These are phyloP conservation scores for Tricholoma terreum DNA, from an alignment of 768 basidiomycete species.

Conservation along the genomic window DNA sequence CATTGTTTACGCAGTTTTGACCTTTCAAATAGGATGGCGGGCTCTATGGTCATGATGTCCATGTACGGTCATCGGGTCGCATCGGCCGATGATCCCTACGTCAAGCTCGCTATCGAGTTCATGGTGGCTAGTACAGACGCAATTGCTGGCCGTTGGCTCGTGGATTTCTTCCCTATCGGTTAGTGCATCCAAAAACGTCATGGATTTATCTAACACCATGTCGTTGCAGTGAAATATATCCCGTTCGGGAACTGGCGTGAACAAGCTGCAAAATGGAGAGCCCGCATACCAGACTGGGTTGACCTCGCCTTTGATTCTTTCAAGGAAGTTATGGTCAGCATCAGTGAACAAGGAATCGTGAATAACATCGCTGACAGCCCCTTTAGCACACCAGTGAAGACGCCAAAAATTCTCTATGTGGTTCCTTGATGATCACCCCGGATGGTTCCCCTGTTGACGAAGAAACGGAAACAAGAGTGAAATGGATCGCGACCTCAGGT, in stretches of 20 bases:
- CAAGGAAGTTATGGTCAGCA: conserved; percentile 14
- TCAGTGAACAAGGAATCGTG: background rate
- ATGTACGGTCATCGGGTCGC: conserved; percentile 19
- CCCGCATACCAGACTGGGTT: conserved; percentile 16
- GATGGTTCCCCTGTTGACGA: conserved; percentile 12
- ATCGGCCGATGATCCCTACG: conserved; percentile 13
- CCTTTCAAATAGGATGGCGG: conserved; percentile 11
- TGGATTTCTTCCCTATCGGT: conserved; percentile 15
- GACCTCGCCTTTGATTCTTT: conserved; percentile 14
- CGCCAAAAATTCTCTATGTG: conserved; percentile 16
- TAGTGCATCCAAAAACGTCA: background rate
- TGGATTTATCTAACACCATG: background rate
- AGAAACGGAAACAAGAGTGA: conserved; percentile 16
- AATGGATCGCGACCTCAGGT: conserved; percentile 17
- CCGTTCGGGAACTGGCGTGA: conserved; percentile 10
- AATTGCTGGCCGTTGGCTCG: conserved; percentile 16
- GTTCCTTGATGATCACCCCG: conserved; percentile 14
- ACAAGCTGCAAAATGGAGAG: conserved; percentile 13
- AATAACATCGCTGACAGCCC: background rate
- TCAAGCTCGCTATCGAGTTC: conserved; percentile 16
- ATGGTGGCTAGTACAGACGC: conserved; percentile 17
- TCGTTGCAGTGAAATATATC: conserved; percentile 10
- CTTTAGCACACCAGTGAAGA: conserved; percentile 15
- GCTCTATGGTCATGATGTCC: conserved; percentile 18
- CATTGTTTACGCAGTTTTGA: background rate